Percentiles rank a stretch among this genome's conserved stretches.
These are phyloP conservation scores for Ophiognomonia clavigignenti-juglandacearum DNA, from an alignment of 2,329 filamentous ascomycete genomes.

Conservation along the genomic window DNA sequence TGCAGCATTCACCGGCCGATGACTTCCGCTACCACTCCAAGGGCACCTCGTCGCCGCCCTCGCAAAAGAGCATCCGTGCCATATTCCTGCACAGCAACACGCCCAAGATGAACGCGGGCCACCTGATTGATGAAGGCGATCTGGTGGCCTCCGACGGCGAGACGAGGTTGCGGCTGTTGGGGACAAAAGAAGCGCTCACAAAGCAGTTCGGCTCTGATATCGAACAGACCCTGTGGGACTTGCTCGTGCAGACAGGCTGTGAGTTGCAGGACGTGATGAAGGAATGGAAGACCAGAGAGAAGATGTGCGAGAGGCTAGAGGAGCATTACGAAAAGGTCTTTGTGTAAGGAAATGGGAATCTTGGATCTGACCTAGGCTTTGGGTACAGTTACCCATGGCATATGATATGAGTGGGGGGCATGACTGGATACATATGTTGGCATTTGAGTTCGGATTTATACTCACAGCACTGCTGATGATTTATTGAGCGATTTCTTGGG, in stretches of 20 bases:
- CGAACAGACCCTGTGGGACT: conserved; percentile 28
- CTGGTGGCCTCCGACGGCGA: conserved; percentile 18
- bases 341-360: neutral
- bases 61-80: conserved; percentile 18
- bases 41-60: neutral
- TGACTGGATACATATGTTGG: neutral
- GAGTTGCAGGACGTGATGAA: conserved; percentile 18
- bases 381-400: neutral
- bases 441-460: too few relatives aligned
- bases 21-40: conserved; percentile 20
- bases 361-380: neutral
- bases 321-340: conserved; percentile 37
- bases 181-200: conserved; percentile 21
- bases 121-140: conserved; percentile 19
- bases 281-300: conserved; percentile 13
- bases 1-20: conserved; percentile 26
- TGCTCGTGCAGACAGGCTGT: conserved; percentile 26
- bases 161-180: conserved; percentile 25
- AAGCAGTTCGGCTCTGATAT: conserved; percentile 26
- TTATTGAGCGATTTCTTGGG: too few relatives aligned
- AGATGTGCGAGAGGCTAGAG: conserved; percentile 31
- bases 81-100: conserved; percentile 33
- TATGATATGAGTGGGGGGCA: neutral
- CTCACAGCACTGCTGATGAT: too few relatives aligned
- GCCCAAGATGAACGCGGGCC: conserved; percentile 30